phyloP scores from a whole-genome alignment of 176 grass and related monocot species.

The Melocanna baccifera region DNA sequence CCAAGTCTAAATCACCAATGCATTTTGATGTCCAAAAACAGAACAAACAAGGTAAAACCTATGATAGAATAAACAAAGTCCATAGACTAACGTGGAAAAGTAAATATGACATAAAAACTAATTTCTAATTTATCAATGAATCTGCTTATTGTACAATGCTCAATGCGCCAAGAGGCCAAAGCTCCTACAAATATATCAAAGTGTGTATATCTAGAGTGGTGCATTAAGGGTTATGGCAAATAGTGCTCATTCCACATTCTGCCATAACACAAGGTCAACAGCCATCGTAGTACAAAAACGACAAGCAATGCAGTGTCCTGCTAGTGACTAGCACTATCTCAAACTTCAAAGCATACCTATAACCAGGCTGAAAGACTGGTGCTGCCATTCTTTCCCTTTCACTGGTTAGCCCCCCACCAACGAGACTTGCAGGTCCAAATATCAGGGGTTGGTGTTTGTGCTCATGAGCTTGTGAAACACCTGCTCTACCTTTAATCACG shows the following conservation, averaged over 20 bases:
- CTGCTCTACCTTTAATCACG: conserved; percentile 87
- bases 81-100: not conserved
- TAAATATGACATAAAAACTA: not conserved
- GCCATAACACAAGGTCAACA: not conserved
- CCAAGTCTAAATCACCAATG: not conserved
- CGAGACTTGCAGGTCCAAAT: conserved; percentile 87
- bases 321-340: not conserved
- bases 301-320: not conserved
- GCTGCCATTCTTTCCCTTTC: conserved; percentile 74
- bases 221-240: not conserved
- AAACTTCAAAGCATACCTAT: conserved; percentile 51
- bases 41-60: not conserved
- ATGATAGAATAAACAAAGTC: not conserved
- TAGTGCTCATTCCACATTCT: not conserved
- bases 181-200: not conserved
- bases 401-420: conserved; percentile 56
- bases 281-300: not conserved
- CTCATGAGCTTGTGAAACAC: conserved; percentile 73
- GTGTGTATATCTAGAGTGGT: not conserved
- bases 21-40: not conserved
- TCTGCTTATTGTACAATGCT: not conserved
- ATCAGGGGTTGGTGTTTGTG: conserved; percentile 93
- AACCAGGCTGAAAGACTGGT: conserved; percentile 92
- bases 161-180: not conserved
- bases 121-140: not conserved